These are phyloP conservation scores for Purpureocillium lavendulum DNA, from an alignment of 2,329 filamentous ascomycete species.

Conservation along the genomic window DNA sequence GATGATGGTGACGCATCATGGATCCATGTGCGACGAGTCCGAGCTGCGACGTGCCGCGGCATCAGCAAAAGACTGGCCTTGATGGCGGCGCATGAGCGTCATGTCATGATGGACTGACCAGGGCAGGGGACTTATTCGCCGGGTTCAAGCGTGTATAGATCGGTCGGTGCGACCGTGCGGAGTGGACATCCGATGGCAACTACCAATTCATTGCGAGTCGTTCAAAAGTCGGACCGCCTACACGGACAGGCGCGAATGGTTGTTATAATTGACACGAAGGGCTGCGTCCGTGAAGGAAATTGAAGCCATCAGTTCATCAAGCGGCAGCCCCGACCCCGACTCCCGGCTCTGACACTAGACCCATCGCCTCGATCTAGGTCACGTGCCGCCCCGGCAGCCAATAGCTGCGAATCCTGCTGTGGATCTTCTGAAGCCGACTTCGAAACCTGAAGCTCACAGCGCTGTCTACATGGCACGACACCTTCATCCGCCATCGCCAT, in stretches of 20 bases:
- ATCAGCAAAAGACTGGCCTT: no score
- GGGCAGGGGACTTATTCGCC: background rate
- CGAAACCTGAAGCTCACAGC: no score
- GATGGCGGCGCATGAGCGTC: no score
- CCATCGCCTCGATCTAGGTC: slow-evolving; percentile 10
- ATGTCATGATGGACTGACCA: slow-evolving; percentile 6
- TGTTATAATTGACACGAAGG: slow-evolving; percentile 9
- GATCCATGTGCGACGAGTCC: background rate
- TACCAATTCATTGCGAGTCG: slow-evolving; percentile 4
- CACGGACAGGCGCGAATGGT: slow-evolving; percentile 7
- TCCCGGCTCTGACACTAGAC: slow-evolving; percentile 1
- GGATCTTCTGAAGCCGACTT: no score
- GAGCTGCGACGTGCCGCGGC: no score
- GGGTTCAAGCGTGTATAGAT: background rate
- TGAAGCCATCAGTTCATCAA: slow-evolving; percentile 13
- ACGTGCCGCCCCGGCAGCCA: slow-evolving; percentile 8
- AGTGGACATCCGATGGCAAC: slow-evolving; percentile 1
- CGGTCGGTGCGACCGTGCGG: slow-evolving; percentile 2
- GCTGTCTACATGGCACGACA: no score
- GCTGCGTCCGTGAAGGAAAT: slow-evolving; percentile 14
- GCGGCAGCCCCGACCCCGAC: slow-evolving; percentile 15
- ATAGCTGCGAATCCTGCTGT: no score
- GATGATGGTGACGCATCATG: slow-evolving; percentile 17
- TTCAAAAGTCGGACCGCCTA: slow-evolving; percentile 1
- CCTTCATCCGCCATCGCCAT: no score